A percentile compares a stretch with the other conserved stretches of the same genome.
These are phyloP conservation scores for Sarcomyxa edulis DNA, from an alignment of 768 basidiomycete genomes.

Conservation along the genomic window DNA sequence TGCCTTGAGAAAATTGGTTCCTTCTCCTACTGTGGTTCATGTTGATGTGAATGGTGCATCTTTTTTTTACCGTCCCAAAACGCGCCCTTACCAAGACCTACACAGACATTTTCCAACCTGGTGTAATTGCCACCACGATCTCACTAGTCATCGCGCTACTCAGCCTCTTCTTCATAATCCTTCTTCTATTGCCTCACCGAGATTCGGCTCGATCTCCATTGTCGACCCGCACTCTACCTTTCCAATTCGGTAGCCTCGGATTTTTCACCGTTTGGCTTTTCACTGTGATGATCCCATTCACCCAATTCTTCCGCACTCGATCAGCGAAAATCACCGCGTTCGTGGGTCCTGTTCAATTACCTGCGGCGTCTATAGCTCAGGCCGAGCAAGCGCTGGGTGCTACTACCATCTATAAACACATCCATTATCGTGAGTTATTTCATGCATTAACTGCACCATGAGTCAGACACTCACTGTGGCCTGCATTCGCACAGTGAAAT, in stretches of 20 bases:
- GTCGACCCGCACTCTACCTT: conserved; percentile 17
- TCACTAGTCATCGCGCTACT: conserved; percentile 13
- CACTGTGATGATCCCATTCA: conserved; percentile 37
- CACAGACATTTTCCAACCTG: conserved; percentile 16
- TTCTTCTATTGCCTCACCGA: conserved; percentile 6
- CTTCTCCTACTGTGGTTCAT: conserved; percentile 10
- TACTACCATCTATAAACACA: conserved; percentile 26
- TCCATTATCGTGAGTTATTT: conserved; percentile 6
- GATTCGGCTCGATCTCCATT: conserved; percentile 4
- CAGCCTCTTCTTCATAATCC: conserved; percentile 9
- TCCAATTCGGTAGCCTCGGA: conserved; percentile 28
- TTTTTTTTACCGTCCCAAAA: not conserved
- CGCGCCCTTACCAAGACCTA: not conserved
- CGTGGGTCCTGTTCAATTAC: conserved; percentile 24
- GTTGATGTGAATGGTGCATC: conserved; percentile 16
- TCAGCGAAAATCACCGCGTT: conserved; percentile 32
- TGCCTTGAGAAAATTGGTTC: conserved; percentile 10
- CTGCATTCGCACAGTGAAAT: conserved; percentile 30
- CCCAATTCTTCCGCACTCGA: conserved; percentile 34
- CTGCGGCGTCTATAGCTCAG: conserved; percentile 23
- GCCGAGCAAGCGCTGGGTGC: conserved; percentile 25
- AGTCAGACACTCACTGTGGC: not conserved
- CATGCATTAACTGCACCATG: not conserved
- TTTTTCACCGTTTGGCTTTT: conserved; percentile 40
- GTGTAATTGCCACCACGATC: conserved; percentile 14